A percentile compares a stretch with the other conserved stretches of the same genome.
Conservation (phyloP, 2,329 filamentous ascomycete species). For the Ophiostoma triangulosporum region DNA sequence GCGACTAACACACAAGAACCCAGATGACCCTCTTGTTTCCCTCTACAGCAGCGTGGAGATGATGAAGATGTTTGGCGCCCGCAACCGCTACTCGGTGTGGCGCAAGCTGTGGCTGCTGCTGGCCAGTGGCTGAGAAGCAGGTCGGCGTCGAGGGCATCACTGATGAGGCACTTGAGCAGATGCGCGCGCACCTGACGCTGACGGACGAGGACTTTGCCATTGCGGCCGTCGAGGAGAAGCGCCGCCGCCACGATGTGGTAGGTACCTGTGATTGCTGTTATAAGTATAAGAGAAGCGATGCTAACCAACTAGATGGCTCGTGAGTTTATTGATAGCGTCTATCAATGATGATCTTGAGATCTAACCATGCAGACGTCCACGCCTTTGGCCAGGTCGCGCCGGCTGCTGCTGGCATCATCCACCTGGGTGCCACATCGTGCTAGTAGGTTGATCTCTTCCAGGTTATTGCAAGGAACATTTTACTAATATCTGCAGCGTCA, state of each 20-base stretch:
- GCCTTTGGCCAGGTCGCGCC: conserved; percentile 62
- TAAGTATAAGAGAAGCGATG: neutral
- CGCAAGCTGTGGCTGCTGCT: conserved; percentile 75
- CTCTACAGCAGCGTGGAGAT: conserved; percentile 67
- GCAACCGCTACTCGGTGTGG: conserved; percentile 65
- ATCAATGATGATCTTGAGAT: neutral
- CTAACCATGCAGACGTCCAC: conserved; percentile 43
- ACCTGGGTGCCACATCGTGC: conserved; percentile 53
- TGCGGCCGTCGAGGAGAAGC: conserved; percentile 64
- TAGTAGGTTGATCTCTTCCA: conserved; percentile 18
- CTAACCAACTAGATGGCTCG: neutral
- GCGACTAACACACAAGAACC: neutral
- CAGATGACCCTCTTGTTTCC: conserved; percentile 39
- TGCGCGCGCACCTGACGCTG: conserved; percentile 45
- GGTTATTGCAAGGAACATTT: neutral
- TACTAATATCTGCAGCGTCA: conserved; percentile 7
- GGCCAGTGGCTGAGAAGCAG: conserved; percentile 68
- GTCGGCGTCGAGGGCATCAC: conserved; percentile 61
- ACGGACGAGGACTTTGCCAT: conserved; percentile 51
- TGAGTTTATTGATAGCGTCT: neutral
- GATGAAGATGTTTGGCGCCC: conserved; percentile 65
- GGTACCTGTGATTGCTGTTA: neutral
- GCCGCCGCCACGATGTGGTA: conserved; percentile 41
- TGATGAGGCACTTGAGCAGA: conserved; percentile 59
- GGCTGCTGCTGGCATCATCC: conserved; percentile 70